Evolutionary conservation across 768 basidiomycete species (phyloP).

Genomic region (Termitomyces sp.): DNA sequence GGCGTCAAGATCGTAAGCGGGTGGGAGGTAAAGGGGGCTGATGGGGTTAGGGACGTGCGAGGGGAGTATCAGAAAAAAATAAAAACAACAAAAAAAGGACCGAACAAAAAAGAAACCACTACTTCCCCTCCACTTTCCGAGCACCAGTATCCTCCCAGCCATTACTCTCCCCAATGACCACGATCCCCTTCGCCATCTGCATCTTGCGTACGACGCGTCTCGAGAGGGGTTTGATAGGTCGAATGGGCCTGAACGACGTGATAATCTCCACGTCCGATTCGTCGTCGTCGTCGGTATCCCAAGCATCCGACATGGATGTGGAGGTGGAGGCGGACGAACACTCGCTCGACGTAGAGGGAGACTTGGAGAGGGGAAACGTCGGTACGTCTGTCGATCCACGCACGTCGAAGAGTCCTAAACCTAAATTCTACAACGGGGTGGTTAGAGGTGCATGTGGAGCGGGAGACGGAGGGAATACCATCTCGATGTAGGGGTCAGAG

Average conservation of each 20-base stretch:
- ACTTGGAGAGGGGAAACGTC: neutral
- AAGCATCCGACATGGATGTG: slow-evolving; percentile 18
- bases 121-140: too few species aligned
- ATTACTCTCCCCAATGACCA: too few species aligned
- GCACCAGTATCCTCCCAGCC: too few species aligned
- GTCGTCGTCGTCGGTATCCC: slow-evolving; percentile 32
- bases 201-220: slow-evolving; percentile 20
- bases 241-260: slow-evolving; percentile 34
- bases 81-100: too few species aligned
- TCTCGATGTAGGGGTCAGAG: slow-evolving; percentile 58
- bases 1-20: too few species aligned
- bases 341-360: slow-evolving; percentile 17
- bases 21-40: too few species aligned
- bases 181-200: too few species aligned
- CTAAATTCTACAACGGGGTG: slow-evolving; percentile 48
- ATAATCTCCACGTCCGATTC: slow-evolving; percentile 36
- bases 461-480: slow-evolving; percentile 46
- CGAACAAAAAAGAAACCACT: too few species aligned
- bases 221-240: slow-evolving; percentile 47
- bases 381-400: slow-evolving; percentile 6
- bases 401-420: slow-evolving; percentile 58
- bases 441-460: neutral
- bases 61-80: too few species aligned
- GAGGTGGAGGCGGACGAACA: slow-evolving; percentile 20
- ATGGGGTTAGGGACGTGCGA: too few species aligned